Base-by-base conservation (phyloP, 2,329 filamentous ascomycete genomes). In the Talaromyces pinophilus region DNA sequence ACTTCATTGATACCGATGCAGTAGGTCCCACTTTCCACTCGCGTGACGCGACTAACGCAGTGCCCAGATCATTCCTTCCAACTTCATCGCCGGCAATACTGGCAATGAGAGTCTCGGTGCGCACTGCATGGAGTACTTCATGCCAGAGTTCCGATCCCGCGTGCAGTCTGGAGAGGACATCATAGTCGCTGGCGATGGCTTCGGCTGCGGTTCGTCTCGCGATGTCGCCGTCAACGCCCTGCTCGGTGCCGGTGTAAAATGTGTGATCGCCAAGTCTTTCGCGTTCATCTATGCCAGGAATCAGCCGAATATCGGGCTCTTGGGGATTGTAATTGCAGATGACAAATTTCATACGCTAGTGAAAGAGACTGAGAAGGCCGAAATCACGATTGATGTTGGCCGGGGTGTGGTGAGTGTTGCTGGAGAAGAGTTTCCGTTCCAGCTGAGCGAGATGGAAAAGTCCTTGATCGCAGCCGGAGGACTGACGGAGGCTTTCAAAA, bases 261-360 rank as follows among this genome's bases (percentile, higher is more conserved):
- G 77, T 60, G 79, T 83, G 0, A 82, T 83, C 62, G 81, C 80
- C 0, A 69, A 75, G 57, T 80, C 77, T 0, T 83, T 82, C 64
- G 76, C 79, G 0, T 83, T 83, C 70, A 83, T 83, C 66, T 83
- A 80, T 63, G 73, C 73, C 5, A 76, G 80, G 1, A 84, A 84
- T 69, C 77, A 80, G 72, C 79, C 82, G 0, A 81, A 74, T 33
- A 69, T 83, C 0, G 82, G 82, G 0, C 74, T 83, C 0, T 67
- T 83, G 15, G 80, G 80, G 0, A 80, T 84, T 57, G 73, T 71
- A 1, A 76, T 84, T 33, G 30, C 30, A 33, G 30, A 33, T 33
- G 30, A 33, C 30, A 33, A 8, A 7, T 33, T 33, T 10, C 7
- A 33, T 8, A 33, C 8, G 30, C 30, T 33, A 33, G 30, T 10